phyloP scores from a whole-genome alignment of 2,329 filamentous ascomycete genomes.

The Ceratocystiopsis brevicomis region DNA sequence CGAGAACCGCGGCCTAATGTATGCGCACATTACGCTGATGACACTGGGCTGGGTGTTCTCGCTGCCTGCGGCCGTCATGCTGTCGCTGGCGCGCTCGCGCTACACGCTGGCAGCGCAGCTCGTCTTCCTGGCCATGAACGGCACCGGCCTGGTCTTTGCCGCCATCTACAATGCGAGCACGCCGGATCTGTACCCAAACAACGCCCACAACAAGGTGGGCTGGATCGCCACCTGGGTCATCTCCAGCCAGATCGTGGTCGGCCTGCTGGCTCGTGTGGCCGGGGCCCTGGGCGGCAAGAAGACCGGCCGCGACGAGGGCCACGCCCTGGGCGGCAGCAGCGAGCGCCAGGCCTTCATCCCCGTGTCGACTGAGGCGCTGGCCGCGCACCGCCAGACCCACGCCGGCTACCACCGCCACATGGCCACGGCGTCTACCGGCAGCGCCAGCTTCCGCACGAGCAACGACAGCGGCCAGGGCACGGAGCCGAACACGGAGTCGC shows the following conservation, averaged over 20 bases:
- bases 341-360: conserved; percentile 44
- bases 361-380: conserved; percentile 35
- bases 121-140: conserved; percentile 44
- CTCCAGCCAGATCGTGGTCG: conserved; percentile 49
- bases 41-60: conserved; percentile 51
- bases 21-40: conserved; percentile 55
- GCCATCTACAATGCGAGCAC: conserved; percentile 62
- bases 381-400: conserved; percentile 22
- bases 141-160: conserved; percentile 42
- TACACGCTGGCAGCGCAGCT: conserved; percentile 53
- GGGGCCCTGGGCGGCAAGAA: conserved; percentile 19
- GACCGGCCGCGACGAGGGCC: background rate
- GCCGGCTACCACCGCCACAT: background rate
- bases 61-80: conserved; percentile 61
- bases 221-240: conserved; percentile 66
- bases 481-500: conserved; percentile 46
- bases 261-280: conserved; percentile 42
- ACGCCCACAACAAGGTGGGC: conserved; percentile 73
- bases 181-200: conserved; percentile 70
- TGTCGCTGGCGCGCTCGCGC: conserved; percentile 64
- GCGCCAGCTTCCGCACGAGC: conserved; percentile 34
- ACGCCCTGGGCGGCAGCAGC: conserved; percentile 8
- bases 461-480: conserved; percentile 60
- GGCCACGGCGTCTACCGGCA: too few relatives aligned
- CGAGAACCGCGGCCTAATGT: conserved; percentile 36